Evolutionary conservation across 2,329 filamentous ascomycete genomes (phyloP).

Genomic region (Rachicladosporium sp.): DNA sequence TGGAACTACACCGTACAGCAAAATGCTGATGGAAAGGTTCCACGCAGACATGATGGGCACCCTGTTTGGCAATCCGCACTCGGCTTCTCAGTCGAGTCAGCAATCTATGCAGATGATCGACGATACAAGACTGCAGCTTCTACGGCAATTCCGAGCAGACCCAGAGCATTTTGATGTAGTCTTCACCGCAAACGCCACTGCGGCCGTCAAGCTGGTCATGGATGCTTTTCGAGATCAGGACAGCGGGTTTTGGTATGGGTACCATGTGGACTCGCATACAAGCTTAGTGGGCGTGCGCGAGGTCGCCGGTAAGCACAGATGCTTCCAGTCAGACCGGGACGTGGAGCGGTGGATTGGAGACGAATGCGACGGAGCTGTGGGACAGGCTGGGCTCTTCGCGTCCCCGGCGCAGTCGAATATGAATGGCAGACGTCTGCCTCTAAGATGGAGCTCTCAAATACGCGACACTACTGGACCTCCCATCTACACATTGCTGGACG

Average conservation of each 20-base stretch:
- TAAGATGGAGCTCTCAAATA: conserved; percentile 45
- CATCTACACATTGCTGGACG: conserved; percentile 64
- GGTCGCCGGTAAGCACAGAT: conserved; percentile 50
- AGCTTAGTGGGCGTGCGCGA: conserved; percentile 66
- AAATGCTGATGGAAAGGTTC: conserved; percentile 69
- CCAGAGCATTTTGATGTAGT: conserved; percentile 74
- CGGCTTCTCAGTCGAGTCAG: conserved; percentile 65
- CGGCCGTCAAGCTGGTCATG: conserved; percentile 73
- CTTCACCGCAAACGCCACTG: conserved; percentile 86
- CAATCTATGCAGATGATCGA: conserved; percentile 60
- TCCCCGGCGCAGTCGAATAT: conserved; percentile 91
- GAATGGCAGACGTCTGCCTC: conserved; percentile 64
- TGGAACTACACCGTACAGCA: conserved; percentile 58
- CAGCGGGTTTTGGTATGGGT: conserved; percentile 65
- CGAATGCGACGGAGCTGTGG: conserved; percentile 6
- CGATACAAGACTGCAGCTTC: conserved; percentile 55
- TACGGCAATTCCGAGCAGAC: conserved; percentile 70
- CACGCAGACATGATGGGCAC: conserved; percentile 64
- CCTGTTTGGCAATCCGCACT: conserved; percentile 87
- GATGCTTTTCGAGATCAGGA: conserved; percentile 61
- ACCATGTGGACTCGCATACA: conserved; percentile 76
- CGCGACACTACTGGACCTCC: conserved; percentile 6
- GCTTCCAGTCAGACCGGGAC: conserved; percentile 51
- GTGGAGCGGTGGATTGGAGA: conserved; percentile 52
- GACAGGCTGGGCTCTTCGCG: conserved; percentile 48